Evolutionary conservation across 306 rosid species (phyloP).

Genomic region (Inga oerstediana): DNA sequence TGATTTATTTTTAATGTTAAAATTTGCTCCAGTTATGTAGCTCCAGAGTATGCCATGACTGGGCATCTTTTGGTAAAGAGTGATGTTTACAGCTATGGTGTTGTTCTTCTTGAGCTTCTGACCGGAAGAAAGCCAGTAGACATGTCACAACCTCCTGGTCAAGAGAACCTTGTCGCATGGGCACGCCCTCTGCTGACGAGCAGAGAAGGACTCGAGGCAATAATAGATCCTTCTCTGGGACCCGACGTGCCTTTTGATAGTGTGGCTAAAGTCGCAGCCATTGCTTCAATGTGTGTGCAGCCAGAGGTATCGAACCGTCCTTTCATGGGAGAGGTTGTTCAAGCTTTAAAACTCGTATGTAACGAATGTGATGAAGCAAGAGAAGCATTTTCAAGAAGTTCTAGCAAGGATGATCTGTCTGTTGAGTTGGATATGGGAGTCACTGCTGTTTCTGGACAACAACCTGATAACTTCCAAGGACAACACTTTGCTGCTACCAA

Average conservation of each 20-base stretch:
- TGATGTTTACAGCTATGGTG: constrained; percentile 97
- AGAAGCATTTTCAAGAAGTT: constrained; percentile 59
- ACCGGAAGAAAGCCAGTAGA: constrained; percentile 92
- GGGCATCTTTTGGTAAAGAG: constrained; percentile 98
- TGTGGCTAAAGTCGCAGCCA: constrained; percentile 91
- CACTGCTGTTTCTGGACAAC: constrained; percentile 48
- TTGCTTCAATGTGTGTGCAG: constrained; percentile 98
- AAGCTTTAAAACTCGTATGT: constrained; percentile 87
- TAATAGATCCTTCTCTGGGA: constrained; percentile 65
- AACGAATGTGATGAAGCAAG: constrained; percentile 71
- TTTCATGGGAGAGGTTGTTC: constrained; percentile 98
- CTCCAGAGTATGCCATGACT: constrained; percentile 98
- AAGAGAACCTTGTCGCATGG: constrained; percentile 93
- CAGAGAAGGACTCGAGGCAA: constrained; percentile 70
- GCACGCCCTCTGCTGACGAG: constrained; percentile 89
- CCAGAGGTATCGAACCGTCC: constrained; percentile 95
- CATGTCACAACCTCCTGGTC: constrained; percentile 92
- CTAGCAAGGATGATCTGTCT: constrained; percentile 57
- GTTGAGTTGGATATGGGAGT: constrained; percentile 38
- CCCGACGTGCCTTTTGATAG: constrained; percentile 64
- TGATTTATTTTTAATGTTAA: constrained; percentile 29
- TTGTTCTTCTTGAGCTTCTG: constrained; percentile 92
- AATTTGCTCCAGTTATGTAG: constrained; percentile 71
- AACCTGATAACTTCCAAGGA: constrained; percentile 49
- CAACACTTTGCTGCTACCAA: constrained; percentile 50